Evolutionary conservation across 2,329 filamentous ascomycete species (phyloP), one percentile per base, ranked within the genome.

Genomic region (Paracorniculantispora psalliotae): DNA sequence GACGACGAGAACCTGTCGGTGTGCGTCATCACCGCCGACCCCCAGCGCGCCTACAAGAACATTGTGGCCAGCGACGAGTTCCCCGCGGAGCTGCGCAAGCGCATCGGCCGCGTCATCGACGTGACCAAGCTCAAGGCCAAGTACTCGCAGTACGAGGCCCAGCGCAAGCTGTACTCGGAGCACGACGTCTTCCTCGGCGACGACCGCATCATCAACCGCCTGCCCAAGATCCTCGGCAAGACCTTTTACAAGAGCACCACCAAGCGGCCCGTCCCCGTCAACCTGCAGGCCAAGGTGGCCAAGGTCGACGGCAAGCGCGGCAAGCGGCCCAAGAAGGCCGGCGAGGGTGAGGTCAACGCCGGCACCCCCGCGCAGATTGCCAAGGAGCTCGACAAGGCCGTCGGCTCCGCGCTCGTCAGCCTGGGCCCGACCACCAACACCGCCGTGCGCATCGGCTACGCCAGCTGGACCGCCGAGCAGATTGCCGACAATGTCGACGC

Each of bases 151-250:
- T 99, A 91, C 75, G 94, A 99, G 78, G 86, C 85, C 56, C 87
- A 90, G 74, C 83, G 94, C 64, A 91, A 94, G 73, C 83, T 99
- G 37, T 83, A 88, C 63, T 79, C 85, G 47, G 91, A 96, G 73
- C 91, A 97, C 74, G 94, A 97, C 71, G 78, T 97, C 59, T 97
- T 99, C 78, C 81, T 99, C 59, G 93, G 90, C 55, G 94, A 99
- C 72, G 90, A 96, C 69, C 83, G 94, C 51, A 89, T 99, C 67
- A 80, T 87, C 69, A 87, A 83, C 71, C 77, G 80, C 28, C 81
- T 97, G 61, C 91, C 92, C 59, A 83, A 84, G 64, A 79, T 87
- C 2, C 85, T 99, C 13, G 94, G 93, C 67, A 97, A 96, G 79
- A 88, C 88, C 1, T 97, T 99, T 74, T 97, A 94, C 83, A 89